Evolutionary conservation across 495 filamentous ascomycete genomes (phyloP).

Genomic region (Glonium stellatum): DNA sequence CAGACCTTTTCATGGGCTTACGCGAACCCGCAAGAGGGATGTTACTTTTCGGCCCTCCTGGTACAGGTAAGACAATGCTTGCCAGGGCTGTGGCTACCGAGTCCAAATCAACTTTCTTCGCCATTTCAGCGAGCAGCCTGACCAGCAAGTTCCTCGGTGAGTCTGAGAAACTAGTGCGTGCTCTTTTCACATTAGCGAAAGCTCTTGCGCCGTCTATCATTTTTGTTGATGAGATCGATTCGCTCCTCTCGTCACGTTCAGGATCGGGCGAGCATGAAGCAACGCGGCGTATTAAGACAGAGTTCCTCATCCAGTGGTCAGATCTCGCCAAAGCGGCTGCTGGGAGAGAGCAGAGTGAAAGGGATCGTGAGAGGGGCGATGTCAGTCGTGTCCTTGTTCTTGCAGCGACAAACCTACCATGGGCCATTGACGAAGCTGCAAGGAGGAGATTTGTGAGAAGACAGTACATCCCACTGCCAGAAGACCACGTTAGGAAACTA

Average conservation of each 20-base stretch:
- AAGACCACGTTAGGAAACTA: slow-evolving; percentile 65
- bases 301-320: slow-evolving; percentile 97
- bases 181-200: slow-evolving; percentile 85
- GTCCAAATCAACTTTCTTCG: slow-evolving; percentile 93
- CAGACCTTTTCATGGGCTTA: slow-evolving; percentile 91
- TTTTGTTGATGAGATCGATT: slow-evolving; percentile 98
- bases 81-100: slow-evolving; percentile 93
- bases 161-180: slow-evolving; percentile 91
- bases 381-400: slow-evolving; percentile 85
- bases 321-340: slow-evolving; percentile 89
- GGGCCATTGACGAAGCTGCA: slow-evolving; percentile 97
- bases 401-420: slow-evolving; percentile 92
- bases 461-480: slow-evolving; percentile 94
- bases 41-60: slow-evolving; percentile 93
- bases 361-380: slow-evolving; percentile 67
- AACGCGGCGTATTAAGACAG: slow-evolving; percentile 89
- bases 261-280: slow-evolving; percentile 87
- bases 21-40: slow-evolving; percentile 92
- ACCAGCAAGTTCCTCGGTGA: slow-evolving; percentile 97
- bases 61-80: slow-evolving; percentile 98
- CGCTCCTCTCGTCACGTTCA: slow-evolving; percentile 75
- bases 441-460: slow-evolving; percentile 83
- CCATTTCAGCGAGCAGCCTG: slow-evolving; percentile 85
- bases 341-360: slow-evolving; percentile 65
- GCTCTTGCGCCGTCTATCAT: slow-evolving; percentile 91